phyloP scores from a whole-genome alignment of 2,329 filamentous ascomycete species.

The Chaetomiaceae sp. region DNA sequence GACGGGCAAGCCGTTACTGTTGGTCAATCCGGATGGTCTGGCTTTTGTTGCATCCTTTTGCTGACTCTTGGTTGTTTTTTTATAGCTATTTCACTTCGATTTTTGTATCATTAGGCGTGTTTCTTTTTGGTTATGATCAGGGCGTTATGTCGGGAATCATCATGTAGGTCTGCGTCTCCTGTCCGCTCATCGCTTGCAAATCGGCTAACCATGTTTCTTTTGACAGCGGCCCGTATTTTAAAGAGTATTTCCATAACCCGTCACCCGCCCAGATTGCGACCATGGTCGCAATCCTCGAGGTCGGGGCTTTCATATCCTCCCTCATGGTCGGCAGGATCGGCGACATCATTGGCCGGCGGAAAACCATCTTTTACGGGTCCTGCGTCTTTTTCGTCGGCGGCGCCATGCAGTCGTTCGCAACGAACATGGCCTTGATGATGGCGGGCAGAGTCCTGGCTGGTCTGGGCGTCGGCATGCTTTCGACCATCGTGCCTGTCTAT shows the following conservation, averaged over 20 bases:
- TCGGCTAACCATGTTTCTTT: neutral
- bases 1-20: slow-evolving; percentile 93
- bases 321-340: slow-evolving; percentile 81
- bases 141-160: slow-evolving; percentile 79
- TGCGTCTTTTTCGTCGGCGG: slow-evolving; percentile 83
- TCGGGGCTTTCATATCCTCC: slow-evolving; percentile 89
- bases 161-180: slow-evolving; percentile 45
- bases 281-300: slow-evolving; percentile 94
- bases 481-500: slow-evolving; percentile 89
- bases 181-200: neutral
- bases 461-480: slow-evolving; percentile 80
- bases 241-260: slow-evolving; percentile 87
- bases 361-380: slow-evolving; percentile 90
- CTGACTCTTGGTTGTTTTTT: slow-evolving; percentile 25
- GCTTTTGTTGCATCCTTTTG: neutral
- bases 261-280: slow-evolving; percentile 84
- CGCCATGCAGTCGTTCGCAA: slow-evolving; percentile 76
- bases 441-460: slow-evolving; percentile 78
- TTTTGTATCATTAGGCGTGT: slow-evolving; percentile 80
- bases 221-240: slow-evolving; percentile 75
- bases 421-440: slow-evolving; percentile 85
- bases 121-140: slow-evolving; percentile 86
- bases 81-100: slow-evolving; percentile 89
- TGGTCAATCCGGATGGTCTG: slow-evolving; percentile 31
- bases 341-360: slow-evolving; percentile 83